Evolutionary conservation across 2,329 filamentous ascomycete species (phyloP), one percentile per base, ranked within the genome.

Genomic region (Aspergillus sp.): DNA sequence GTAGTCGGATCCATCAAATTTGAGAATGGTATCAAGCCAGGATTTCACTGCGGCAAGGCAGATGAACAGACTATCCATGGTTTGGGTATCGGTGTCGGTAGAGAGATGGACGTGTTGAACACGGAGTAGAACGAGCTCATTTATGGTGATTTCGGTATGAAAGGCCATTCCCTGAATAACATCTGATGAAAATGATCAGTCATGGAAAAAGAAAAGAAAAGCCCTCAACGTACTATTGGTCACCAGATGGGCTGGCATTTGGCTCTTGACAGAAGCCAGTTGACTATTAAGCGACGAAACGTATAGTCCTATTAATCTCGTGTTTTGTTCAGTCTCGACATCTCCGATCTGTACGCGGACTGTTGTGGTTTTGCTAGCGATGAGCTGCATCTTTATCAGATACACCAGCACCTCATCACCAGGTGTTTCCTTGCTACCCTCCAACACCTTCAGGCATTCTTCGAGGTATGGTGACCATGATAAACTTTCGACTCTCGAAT

Each of bases 391-490:
- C 37, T 52, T 58, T 39, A 61, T 51, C 12, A 58, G 37, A 9
- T 44, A 35, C 8, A 59, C 67, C 3, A 84, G 65, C 2, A 77
- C 51, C 27, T 68, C 64, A 53, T 85, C 81, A 2, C 70, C 69
- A 0, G 70, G 63, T 26, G 66, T 67, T 43, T 81, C 75, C 6
- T 67, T 68, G 1, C 69, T 61, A 11, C 69, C 62, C 5, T 67
- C 62, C 0, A 85, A 61, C 2, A 69, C 50, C 5, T 68, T 59
- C 1, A 83, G 62, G 31, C 73, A 78, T 31, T 82, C 78, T 28
- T 82, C 78, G 67, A 84, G 74, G 40, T 81, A 73, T 1, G 73
- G 51, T 1, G 74, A 81, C 81, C 81, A 85, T 2, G 66, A 68
- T 39, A 83, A 64, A 2, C 70, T 54, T 41, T 82, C 77, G 4